Evolutionary conservation across 78 protist species (phyloP).

Genomic region (Salpingoeca rosetta): DNA sequence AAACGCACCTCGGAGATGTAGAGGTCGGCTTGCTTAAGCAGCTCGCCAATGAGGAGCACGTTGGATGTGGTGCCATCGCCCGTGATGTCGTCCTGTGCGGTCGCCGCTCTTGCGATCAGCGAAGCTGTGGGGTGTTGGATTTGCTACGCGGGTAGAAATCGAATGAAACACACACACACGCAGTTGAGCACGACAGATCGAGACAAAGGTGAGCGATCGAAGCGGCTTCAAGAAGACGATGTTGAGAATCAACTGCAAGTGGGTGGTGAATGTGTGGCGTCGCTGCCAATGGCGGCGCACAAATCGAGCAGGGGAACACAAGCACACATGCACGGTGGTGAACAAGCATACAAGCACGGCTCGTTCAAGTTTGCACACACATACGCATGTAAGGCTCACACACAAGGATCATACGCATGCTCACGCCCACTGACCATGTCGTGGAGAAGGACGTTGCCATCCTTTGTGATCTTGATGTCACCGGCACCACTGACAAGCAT

Average conservation of each 20-base stretch:
- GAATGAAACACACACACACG: not conserved
- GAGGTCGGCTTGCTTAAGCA: slow-evolving; percentile 83
- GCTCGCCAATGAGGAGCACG: slow-evolving; percentile 95
- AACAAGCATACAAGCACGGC: no score
- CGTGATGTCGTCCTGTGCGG: slow-evolving; percentile 97
- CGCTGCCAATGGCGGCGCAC: no score
- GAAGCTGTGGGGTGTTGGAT: slow-evolving; percentile 98
- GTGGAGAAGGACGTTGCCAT: slow-evolving; percentile 90
- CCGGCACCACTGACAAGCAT: slow-evolving; percentile 98
- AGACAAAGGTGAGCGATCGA: not conserved
- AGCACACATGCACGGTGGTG: no score
- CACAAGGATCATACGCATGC: not conserved
- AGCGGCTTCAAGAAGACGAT: not conserved
- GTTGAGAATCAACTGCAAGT: no score
- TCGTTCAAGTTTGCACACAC: no score
- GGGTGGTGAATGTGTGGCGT: no score
- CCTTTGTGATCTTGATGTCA: slow-evolving; percentile 97
- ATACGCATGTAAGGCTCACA: not conserved
- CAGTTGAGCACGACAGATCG: not conserved
- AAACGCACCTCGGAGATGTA: slow-evolving; percentile 86
- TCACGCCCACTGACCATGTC: slow-evolving; percentile 75
- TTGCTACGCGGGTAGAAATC: slow-evolving; percentile 55
- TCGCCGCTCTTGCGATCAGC: slow-evolving; percentile 97
- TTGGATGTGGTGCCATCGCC: slow-evolving; percentile 99
- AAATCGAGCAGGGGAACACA: no score